phyloP scores from a whole-genome alignment of 176 grass and related monocot genomes.

The Eragrostis curvula region DNA sequence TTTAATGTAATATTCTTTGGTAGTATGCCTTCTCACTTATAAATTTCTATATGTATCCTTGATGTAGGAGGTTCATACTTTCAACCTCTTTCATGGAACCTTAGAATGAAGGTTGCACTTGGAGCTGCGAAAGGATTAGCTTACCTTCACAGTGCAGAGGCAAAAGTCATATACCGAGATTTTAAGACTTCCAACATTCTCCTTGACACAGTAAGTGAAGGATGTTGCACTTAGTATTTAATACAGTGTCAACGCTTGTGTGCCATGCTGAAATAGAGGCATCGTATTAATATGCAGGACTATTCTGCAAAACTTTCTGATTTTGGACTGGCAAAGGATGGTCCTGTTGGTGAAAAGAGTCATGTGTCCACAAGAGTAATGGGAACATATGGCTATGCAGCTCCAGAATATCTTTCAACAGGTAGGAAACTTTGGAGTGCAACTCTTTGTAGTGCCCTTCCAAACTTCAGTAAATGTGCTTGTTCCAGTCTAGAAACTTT shows the following conservation, averaged over 20 bases:
- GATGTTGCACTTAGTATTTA: neutral
- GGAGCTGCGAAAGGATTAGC: constrained; percentile 90
- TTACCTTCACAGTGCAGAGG: constrained; percentile 80
- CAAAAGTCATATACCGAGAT: constrained; percentile 96
- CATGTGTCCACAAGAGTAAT: constrained; percentile 92
- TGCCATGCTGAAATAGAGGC: constrained; percentile 28
- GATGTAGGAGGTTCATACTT: constrained; percentile 73
- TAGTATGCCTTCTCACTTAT: neutral
- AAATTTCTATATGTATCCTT: constrained; percentile 45
- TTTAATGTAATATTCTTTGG: neutral
- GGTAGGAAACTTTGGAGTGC: constrained; percentile 51
- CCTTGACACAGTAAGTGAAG: constrained; percentile 76
- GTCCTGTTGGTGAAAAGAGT: constrained; percentile 85
- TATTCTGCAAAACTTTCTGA: constrained; percentile 95
- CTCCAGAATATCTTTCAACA: constrained; percentile 95
- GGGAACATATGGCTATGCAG: constrained; percentile 92
- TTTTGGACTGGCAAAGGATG: constrained; percentile 95
- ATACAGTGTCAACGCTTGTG: neutral
- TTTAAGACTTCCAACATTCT: constrained; percentile 96
- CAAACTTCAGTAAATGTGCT: constrained; percentile 21
- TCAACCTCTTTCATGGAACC: constrained; percentile 86
- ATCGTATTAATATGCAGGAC: constrained; percentile 54
- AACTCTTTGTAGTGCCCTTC: neutral
- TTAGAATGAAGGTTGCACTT: constrained; percentile 92
- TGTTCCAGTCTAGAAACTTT: neutral